These are phyloP conservation scores for Leccinum imitatum DNA, from an alignment of 768 basidiomycete species.

Conservation along the genomic window DNA sequence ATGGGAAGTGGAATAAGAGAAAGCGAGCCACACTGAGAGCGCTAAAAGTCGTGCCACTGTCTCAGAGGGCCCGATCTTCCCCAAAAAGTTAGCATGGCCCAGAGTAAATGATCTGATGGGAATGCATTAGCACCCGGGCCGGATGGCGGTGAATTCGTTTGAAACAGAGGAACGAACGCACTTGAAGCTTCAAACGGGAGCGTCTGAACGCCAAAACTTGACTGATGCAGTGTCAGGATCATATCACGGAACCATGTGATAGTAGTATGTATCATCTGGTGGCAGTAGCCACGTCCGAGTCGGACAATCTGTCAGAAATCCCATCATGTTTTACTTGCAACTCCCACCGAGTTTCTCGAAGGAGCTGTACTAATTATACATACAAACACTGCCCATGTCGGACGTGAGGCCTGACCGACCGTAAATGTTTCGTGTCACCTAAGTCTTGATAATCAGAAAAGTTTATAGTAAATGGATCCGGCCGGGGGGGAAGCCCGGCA, in stretches of 20 bases:
- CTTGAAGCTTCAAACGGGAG: background rate
- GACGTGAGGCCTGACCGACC: background rate
- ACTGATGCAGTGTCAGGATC: background rate
- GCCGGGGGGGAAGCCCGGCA: too few relatives aligned
- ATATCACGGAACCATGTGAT: background rate
- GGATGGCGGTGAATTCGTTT: background rate
- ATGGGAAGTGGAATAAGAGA: conserved; percentile 15
- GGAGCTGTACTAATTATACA: background rate
- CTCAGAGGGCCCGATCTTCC: background rate
- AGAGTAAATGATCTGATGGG: background rate
- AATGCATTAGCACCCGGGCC: background rate
- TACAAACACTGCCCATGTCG: background rate
- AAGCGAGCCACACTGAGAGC: background rate
- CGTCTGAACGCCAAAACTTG: background rate
- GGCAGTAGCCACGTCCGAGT: background rate
- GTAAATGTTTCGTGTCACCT: too few relatives aligned
- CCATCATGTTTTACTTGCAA: background rate
- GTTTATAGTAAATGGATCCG: too few relatives aligned
- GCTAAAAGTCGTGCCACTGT: background rate
- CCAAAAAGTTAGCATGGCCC: conserved; percentile 5
- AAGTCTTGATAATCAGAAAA: too few relatives aligned
- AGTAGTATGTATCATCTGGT: background rate
- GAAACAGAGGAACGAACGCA: background rate
- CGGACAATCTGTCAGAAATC: background rate
- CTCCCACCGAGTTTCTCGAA: background rate